phyloP scores from a whole-genome alignment of 164 flowering plant species.

The Vitis cinerea region DNA sequence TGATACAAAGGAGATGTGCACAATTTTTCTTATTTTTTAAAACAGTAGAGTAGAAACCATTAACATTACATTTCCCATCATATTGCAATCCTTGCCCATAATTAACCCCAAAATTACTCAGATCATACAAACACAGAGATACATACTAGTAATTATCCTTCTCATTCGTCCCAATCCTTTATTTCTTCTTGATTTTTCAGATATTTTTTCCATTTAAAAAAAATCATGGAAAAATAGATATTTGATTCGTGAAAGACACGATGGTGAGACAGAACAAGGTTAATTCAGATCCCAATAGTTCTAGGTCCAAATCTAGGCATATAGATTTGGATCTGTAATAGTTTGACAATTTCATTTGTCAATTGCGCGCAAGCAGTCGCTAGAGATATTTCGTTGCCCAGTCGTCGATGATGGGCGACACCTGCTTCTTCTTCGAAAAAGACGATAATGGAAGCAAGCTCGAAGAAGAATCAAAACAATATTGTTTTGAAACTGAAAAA shows the following conservation, averaged over 20 bases:
- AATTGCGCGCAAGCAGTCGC: constrained; percentile 41
- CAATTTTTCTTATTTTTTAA: too few species aligned
- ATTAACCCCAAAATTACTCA: too few species aligned
- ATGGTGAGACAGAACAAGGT: background rate
- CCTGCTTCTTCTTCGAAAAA: constrained; percentile 34
- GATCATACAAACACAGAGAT: too few species aligned
- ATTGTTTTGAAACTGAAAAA: too few species aligned
- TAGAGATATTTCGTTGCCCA: constrained; percentile 44
- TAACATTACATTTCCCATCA: too few species aligned
- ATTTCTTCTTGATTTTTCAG: constrained; percentile 11
- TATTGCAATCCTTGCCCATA: background rate
- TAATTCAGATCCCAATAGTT: background rate
- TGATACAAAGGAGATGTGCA: too few species aligned
- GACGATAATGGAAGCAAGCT: constrained; percentile 47
- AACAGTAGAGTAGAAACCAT: too few species aligned
- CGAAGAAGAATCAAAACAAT: background rate
- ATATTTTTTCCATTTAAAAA: constrained; percentile 23
- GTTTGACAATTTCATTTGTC: background rate
- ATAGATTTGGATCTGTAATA: background rate
- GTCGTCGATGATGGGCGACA: constrained; percentile 23
- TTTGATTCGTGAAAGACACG: background rate
- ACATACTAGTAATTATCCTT: background rate
- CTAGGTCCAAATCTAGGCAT: background rate
- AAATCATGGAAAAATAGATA: constrained; percentile 17
- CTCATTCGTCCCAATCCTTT: constrained; percentile 3